Percentiles rank a stretch among this genome's conserved stretches.
These are phyloP conservation scores for Rhizoclosmatium globosum DNA, from an alignment of 192 early-diverging fungal species.

Conservation along the genomic window DNA sequence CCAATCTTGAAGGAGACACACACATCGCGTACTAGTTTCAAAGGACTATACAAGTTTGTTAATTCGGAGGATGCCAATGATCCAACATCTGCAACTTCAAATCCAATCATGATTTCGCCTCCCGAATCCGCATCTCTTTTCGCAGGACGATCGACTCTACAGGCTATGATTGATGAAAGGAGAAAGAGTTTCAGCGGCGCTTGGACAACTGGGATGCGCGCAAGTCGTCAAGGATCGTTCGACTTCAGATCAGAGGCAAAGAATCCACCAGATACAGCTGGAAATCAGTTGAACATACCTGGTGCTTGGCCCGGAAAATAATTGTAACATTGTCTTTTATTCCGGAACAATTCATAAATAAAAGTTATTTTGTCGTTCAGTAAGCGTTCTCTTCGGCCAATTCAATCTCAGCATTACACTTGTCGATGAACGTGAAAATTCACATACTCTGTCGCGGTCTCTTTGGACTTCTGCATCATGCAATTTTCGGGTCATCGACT, in stretches of 20 bases:
- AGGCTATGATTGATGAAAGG: not conserved
- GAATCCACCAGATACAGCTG: not conserved
- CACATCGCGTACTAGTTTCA: constrained; percentile 19
- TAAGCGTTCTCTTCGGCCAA: constrained; percentile 63
- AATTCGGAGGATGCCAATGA: not conserved
- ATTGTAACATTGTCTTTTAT: not conserved
- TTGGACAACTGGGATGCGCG: too few species aligned
- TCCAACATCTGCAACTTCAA: not conserved
- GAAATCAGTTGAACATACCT: not conserved
- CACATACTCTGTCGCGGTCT: constrained; percentile 62
- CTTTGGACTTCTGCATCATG: constrained; percentile 61
- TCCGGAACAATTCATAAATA: not conserved
- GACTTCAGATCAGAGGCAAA: too few species aligned
- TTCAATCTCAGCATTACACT: constrained; percentile 62
- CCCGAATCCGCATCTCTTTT: not conserved
- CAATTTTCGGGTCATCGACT: constrained; percentile 50
- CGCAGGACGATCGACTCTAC: too few species aligned
- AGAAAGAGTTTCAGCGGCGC: too few species aligned
- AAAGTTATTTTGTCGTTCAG: constrained; percentile 22
- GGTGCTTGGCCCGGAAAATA: constrained; percentile 3
- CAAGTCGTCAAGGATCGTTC: too few species aligned
- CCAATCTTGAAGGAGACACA: constrained; percentile 19
- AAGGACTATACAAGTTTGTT: constrained; percentile 34
- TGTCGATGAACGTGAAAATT: constrained; percentile 67
- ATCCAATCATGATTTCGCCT: not conserved